phyloP scores from a whole-genome alignment of 1,139 yeast species.

The Geotrichum candidum region DNA sequence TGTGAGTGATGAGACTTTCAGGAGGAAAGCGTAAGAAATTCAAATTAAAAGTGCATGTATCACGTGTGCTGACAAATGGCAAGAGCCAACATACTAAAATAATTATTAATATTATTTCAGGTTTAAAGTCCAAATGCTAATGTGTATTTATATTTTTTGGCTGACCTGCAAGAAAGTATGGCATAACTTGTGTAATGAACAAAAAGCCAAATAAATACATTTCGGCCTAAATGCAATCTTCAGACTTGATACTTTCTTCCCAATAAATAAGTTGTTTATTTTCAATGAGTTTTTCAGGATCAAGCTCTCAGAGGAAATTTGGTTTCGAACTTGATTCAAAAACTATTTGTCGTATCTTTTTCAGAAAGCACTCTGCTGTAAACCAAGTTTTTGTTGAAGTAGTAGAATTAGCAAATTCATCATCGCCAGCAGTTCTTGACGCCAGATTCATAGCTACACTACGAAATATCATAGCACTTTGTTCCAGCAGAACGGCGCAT shows the following conservation, averaged over 20 bases:
- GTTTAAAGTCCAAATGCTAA: background rate
- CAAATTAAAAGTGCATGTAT: background rate
- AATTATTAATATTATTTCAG: too few species aligned
- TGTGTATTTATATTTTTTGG: background rate
- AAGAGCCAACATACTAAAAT: background rate
- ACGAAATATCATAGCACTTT: background rate
- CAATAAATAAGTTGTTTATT: background rate
- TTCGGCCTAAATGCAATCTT: background rate
- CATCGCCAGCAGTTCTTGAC: constrained; percentile 1
- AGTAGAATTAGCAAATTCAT: background rate
- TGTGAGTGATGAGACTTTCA: background rate
- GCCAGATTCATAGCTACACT: background rate
- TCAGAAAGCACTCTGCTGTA: background rate
- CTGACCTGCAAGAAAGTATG: background rate
- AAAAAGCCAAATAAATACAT: background rate
- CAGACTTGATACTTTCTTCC: background rate
- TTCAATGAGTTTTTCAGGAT: background rate
- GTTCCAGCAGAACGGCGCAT: constrained; percentile 1
- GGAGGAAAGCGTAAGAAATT: background rate
- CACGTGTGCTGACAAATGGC: background rate
- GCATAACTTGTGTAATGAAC: background rate
- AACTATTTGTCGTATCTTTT: constrained; percentile 1
- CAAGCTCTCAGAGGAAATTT: background rate
- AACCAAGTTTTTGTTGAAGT: constrained; percentile 12
- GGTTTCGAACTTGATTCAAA: constrained; percentile 6